Evolutionary conservation across 306 rosid species (phyloP).

Genomic region (Dalbergia cultrata): DNA sequence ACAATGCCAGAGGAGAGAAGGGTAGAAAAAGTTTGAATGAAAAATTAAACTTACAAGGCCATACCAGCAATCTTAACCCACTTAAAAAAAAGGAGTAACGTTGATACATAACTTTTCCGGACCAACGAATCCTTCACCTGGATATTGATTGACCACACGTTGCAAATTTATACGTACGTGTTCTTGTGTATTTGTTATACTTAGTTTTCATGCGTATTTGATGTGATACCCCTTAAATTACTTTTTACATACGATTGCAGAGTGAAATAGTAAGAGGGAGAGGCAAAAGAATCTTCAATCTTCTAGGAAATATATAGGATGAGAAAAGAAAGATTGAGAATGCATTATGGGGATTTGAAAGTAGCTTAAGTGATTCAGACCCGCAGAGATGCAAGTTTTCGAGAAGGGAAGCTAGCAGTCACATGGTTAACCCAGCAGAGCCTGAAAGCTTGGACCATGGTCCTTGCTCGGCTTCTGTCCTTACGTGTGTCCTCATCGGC

Average conservation of each 20-base stretch:
- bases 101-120: no score
- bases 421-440: slow-evolving; percentile 59
- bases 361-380: slow-evolving; percentile 22
- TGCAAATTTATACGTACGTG: slow-evolving; percentile 19
- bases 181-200: slow-evolving; percentile 19
- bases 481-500: slow-evolving; percentile 41
- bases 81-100: no score
- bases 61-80: no score
- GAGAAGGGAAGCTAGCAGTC: slow-evolving; percentile 45
- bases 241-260: not conserved
- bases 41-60: no score
- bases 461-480: slow-evolving; percentile 41
- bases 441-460: slow-evolving; percentile 65
- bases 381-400: not conserved
- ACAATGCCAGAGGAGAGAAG: no score
- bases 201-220: not conserved
- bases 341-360: slow-evolving; percentile 36
- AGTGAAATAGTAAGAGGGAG: slow-evolving; percentile 13
- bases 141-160: no score
- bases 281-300: slow-evolving; percentile 21
- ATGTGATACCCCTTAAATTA: slow-evolving; percentile 5
- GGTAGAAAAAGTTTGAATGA: no score
- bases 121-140: no score
- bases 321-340: not conserved
- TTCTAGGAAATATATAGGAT: not conserved